A percentile compares a stretch with the other conserved stretches of the same genome.
Evolutionary conservation across 164 flowering plant genomes (phyloP).

Genomic region (Hamamelis virginiana): DNA sequence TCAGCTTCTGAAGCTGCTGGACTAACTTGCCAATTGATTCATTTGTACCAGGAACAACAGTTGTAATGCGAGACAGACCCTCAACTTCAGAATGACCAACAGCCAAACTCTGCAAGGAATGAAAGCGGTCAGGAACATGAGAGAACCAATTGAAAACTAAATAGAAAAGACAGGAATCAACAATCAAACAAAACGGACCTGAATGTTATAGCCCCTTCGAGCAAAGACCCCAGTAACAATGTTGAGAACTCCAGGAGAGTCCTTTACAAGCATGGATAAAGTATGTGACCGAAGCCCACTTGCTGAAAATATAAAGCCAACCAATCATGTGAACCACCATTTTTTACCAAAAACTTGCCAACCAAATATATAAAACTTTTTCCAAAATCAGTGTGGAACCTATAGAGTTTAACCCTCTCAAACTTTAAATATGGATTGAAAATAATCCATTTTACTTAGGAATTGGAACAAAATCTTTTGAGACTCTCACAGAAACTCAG

Average conservation of each 20-base stretch:
- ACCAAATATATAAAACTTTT: background rate
- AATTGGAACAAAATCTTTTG: too few species aligned
- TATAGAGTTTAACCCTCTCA: background rate
- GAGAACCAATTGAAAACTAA: background rate
- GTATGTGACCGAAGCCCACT: constrained; percentile 92
- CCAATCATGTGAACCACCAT: background rate
- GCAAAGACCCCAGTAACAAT: constrained; percentile 85
- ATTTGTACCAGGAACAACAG: constrained; percentile 97
- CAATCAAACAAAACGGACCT: constrained; percentile 39
- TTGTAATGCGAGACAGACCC: constrained; percentile 90
- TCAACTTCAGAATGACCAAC: constrained; percentile 88
- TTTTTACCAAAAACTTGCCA: too few species aligned
- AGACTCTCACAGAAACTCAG: too few species aligned
- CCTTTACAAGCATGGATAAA: constrained; percentile 81
- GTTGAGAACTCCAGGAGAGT: constrained; percentile 92
- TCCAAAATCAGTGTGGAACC: background rate
- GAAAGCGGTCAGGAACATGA: background rate
- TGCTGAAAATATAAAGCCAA: constrained; percentile 44
- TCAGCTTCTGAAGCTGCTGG: constrained; percentile 83
- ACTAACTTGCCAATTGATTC: constrained; percentile 85
- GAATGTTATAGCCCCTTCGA: constrained; percentile 93
- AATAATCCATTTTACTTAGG: too few species aligned
- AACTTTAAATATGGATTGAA: background rate
- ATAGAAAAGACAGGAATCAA: constrained; percentile 1
- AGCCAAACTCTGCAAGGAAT: constrained; percentile 78